Base-by-base conservation (phyloP, 2,329 filamentous ascomycete genomes). In the Pyricularia sp. region DNA sequence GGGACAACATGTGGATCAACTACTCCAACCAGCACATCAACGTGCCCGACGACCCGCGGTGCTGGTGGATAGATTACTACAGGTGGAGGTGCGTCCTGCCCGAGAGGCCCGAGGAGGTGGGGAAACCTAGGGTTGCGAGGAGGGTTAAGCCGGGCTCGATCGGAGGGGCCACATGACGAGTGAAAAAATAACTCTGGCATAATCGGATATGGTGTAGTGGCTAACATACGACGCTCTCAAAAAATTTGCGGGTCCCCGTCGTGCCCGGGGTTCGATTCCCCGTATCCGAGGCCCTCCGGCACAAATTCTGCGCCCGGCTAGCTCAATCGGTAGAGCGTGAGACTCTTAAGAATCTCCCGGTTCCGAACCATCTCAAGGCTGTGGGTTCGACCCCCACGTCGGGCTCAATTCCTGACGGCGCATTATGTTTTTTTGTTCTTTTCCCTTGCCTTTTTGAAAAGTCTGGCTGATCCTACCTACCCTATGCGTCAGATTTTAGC, bases 311-410 rank as follows among this genome's bases (percentile, higher is more conserved):
- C 66, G 83, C 83, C 83, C 80, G 83, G 84, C 82, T 88, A 88
- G 85, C 85, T 88, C 85, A 88, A 87, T 88, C 85, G 85, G 85
- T 89, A 90, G 87, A 90, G 86, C 87, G 86, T 89, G 84, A 88
- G 87, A 89, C 87, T 89, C 87, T 86, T 85, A 85, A 14, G 36
- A 6, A 14, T 42, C 3, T 50, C 42, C 14, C 3, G 14, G 6
- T 20, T 10, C 20, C 31, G 10, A 33, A 42, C 2, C 4, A 50
- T 50, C 42, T 50, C 42, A 50, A 50, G 42, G 42, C 42, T 50
- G 42, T 50, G 42, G 42, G 42, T 30, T 30, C 28, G 28, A 30
- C 28, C 28, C 28, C 28, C 28, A 30, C 28, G 28, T 30, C 28
- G 28, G 42, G 42, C 42, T 50, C 42, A 50, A 50, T 50, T 50